Evolutionary conservation across 2,329 filamentous ascomycete species (phyloP), one percentile per base, ranked within the genome.

Genomic region (Aspergillus thermomutatus): DNA sequence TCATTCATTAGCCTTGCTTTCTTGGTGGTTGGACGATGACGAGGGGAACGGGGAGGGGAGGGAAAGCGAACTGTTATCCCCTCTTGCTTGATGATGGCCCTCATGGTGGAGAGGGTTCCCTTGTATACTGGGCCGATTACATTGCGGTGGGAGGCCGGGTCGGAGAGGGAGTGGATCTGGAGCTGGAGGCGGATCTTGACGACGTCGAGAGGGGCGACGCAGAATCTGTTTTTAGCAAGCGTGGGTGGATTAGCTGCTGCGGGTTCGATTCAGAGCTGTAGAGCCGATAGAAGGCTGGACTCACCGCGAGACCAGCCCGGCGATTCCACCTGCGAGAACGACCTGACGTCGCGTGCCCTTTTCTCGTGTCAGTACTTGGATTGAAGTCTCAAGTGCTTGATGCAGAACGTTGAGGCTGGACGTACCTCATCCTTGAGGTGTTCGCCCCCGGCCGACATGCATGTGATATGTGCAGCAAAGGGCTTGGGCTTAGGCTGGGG

Each of bases 131-230:
- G 76, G 1, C 74, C 79, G 51, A 71, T 67, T 56, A 80, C 66
- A 61, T 75, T 68, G 52, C 77, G 77, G 61, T 84, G 80, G 48
- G 85, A 82, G 9, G 86, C 75, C 2, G 91, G 89, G 69, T 93
- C 88, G 66, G 88, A 88, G 58, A 90, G 84, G 50, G 91, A 92
- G 77, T 95, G 89, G 47, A 90, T 85, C 75, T 97, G 94, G 19
- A 99, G 86, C 74, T 99, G 94, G 48, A 97, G 87, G 49, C 94
- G 90, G 77, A 99, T 99, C 80, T 99, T 97, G 77, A 97, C 87
- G 61, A 99, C 94, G 75, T 99, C 94, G 64, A 99, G 89, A 53
- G 94, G 94, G 19, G 94, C 91, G 71, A 97, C 88, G 70, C 94
- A 85, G 80, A 99, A 97, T 72, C 90, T 92, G 65, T 52, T 37